phyloP scores from a whole-genome alignment of 2,329 filamentous ascomycete species.

The Colletotrichum magnum region DNA sequence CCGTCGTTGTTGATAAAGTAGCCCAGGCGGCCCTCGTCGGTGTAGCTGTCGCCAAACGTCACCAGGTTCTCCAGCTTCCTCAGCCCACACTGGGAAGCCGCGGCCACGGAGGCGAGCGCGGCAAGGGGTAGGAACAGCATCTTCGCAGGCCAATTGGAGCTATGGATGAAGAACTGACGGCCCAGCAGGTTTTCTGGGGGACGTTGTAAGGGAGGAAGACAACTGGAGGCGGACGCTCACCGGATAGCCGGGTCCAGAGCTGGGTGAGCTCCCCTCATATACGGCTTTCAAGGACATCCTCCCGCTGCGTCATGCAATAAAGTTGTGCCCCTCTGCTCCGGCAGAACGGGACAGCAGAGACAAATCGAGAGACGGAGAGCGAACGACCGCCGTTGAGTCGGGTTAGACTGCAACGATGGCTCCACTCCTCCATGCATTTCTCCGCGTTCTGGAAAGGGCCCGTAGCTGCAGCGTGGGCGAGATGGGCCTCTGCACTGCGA shows the following conservation, averaged over 20 bases:
- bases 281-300: not conserved
- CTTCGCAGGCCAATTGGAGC: not conserved
- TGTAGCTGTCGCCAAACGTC: slow-evolving; percentile 83
- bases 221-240: not conserved
- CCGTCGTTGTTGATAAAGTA: slow-evolving; percentile 75
- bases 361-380: slow-evolving; percentile 12
- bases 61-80: slow-evolving; percentile 73
- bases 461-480: slow-evolving; percentile 10
- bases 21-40: slow-evolving; percentile 76
- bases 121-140: slow-evolving; percentile 30
- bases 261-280: slow-evolving; percentile 9
- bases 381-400: slow-evolving; percentile 20
- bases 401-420: not conserved
- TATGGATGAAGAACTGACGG: not conserved
- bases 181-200: too few species aligned
- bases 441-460: slow-evolving; percentile 1
- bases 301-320: slow-evolving; percentile 10
- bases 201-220: not conserved
- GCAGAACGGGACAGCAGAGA: not conserved
- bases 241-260: too few species aligned
- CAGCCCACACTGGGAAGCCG: slow-evolving; percentile 45
- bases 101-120: slow-evolving; percentile 29
- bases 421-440: not conserved
- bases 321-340: slow-evolving; percentile 9
- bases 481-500: not conserved